Evolutionary conservation across 129 eudicot species (phyloP).

Genomic region (Dittrichia graveolens): DNA sequence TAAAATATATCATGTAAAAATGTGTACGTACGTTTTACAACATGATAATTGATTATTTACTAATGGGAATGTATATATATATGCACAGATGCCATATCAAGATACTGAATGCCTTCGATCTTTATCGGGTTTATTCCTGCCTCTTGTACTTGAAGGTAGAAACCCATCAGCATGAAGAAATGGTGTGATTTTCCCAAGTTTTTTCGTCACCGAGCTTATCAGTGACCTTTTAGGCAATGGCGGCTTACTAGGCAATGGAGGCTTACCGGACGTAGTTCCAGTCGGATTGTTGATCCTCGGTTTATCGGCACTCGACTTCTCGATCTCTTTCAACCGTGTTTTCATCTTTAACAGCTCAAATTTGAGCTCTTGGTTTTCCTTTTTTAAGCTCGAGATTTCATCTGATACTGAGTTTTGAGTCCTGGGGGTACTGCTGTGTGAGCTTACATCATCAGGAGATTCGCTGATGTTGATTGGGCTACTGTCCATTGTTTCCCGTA

Average conservation of each 20-base stretch:
- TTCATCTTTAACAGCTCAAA: constrained; percentile 74
- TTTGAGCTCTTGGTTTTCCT: constrained; percentile 87
- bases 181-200: constrained; percentile 57
- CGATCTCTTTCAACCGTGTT: constrained; percentile 67
- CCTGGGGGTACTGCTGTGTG: too few relatives aligned
- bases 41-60: constrained; percentile 18
- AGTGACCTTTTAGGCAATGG: constrained; percentile 68
- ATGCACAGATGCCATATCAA: constrained; percentile 1
- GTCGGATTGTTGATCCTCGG: constrained; percentile 41
- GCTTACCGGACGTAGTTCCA: constrained; percentile 14
- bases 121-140: constrained; percentile 57
- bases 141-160: constrained; percentile 49
- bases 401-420: constrained; percentile 37
- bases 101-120: constrained; percentile 76
- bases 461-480: constrained; percentile 27
- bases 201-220: constrained; percentile 70
- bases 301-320: constrained; percentile 33
- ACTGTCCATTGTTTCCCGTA: constrained; percentile 54
- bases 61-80: neutral
- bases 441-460: too few relatives aligned
- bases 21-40: constrained; percentile 10
- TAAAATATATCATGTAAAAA: constrained; percentile 24
- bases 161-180: constrained; percentile 54
- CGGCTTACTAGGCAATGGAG: constrained; percentile 21
- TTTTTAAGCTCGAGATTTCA: constrained; percentile 52